Evolutionary conservation across 768 basidiomycete species (phyloP).

Genomic region (Lactarius deliciosus): DNA sequence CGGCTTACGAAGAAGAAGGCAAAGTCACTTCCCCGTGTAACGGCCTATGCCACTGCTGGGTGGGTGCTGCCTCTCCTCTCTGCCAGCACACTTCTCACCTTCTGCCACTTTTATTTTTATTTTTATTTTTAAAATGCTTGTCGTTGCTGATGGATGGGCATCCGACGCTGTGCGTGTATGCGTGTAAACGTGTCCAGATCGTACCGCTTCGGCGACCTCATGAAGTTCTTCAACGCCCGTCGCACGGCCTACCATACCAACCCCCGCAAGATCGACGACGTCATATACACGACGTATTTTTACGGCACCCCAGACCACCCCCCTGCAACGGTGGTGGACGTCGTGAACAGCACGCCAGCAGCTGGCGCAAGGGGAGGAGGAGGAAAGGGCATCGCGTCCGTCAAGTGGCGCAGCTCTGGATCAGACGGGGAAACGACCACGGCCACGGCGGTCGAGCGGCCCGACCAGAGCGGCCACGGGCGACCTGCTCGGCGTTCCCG

Average conservation of each 20-base stretch:
- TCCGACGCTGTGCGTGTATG: neutral
- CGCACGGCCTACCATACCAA: conserved; percentile 81
- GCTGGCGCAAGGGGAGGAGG: conserved; percentile 21
- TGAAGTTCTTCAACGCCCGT: conserved; percentile 88
- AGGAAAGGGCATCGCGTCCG: neutral
- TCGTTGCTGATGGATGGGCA: neutral
- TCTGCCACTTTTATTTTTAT: too few relatives aligned
- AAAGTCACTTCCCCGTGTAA: conserved; percentile 88
- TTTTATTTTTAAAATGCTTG: neutral
- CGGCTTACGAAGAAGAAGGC: conserved; percentile 93
- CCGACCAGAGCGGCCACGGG: conserved; percentile 43
- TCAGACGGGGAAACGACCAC: conserved; percentile 29
- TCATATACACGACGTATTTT: conserved; percentile 89
- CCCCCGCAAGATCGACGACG: conserved; percentile 86
- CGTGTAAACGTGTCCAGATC: conserved; percentile 50
- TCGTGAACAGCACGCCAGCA: conserved; percentile 23
- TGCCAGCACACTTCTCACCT: neutral
- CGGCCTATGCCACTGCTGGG: conserved; percentile 94
- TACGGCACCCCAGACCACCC: conserved; percentile 52
- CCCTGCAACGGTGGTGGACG: conserved; percentile 26
- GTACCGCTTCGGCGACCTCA: conserved; percentile 82
- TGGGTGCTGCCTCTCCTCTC: conserved; percentile 39
- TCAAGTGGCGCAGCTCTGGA: conserved; percentile 35
- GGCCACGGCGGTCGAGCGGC: conserved; percentile 29
- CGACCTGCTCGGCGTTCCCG: conserved; percentile 78